phyloP scores from a whole-genome alignment of 2,329 filamentous ascomycete genomes.

The Xylariaceae sp. region DNA sequence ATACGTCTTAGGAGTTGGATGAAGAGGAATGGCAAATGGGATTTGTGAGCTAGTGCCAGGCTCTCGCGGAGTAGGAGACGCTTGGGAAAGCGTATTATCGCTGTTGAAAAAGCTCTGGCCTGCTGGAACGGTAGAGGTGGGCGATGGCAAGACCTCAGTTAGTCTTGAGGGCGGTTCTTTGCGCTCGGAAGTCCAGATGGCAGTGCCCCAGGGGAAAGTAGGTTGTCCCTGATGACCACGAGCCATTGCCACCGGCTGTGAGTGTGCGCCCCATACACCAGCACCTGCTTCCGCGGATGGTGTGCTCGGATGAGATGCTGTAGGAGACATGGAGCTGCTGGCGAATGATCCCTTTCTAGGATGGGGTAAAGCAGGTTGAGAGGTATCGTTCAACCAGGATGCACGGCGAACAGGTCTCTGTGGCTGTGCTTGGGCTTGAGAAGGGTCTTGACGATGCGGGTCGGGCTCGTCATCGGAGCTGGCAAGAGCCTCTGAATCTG shows the following conservation, averaged over 20 bases:
- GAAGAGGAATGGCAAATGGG: conserved; percentile 81
- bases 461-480: conserved; percentile 93
- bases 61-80: conserved; percentile 49
- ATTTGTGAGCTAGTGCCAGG: conserved; percentile 61
- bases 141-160: conserved; percentile 70
- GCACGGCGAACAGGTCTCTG: conserved; percentile 66
- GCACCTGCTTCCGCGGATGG: conserved; percentile 62
- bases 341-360: conserved; percentile 75
- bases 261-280: conserved; percentile 53
- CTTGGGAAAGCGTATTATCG: conserved; percentile 44
- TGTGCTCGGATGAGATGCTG: conserved; percentile 75
- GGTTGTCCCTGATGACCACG: conserved; percentile 43
- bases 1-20: conserved; percentile 88
- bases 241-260: conserved; percentile 44
- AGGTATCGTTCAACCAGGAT: conserved; percentile 84
- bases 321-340: conserved; percentile 72
- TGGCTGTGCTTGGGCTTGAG: conserved; percentile 45
- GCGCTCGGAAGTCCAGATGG: conserved; percentile 77
- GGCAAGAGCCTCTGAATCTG: conserved; percentile 87
- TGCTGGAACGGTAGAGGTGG: conserved; percentile 56
- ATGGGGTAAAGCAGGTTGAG: conserved; percentile 52
- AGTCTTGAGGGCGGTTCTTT: conserved; percentile 74
- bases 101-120: conserved; percentile 46
- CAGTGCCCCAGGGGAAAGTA: conserved; percentile 69
- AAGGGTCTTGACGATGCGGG: conserved; percentile 52